phyloP scores from a whole-genome alignment of 2,329 filamentous ascomycete genomes.

The Acephala macrosclerotiorum region DNA sequence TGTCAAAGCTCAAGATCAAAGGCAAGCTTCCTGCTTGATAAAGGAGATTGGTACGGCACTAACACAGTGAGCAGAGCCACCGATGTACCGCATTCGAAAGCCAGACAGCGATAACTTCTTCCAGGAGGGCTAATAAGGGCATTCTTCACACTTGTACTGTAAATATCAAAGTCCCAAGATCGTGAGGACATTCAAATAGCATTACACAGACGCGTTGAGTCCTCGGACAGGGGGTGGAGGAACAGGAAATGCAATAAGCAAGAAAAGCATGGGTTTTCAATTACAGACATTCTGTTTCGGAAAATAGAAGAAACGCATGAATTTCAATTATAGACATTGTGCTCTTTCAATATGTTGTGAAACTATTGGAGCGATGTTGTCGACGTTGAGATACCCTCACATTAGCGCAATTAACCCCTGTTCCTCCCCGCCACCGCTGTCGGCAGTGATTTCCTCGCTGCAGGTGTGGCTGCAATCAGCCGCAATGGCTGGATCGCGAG shows the following conservation, averaged over 20 bases:
- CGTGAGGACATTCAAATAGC: neutral
- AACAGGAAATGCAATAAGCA: too few relatives aligned
- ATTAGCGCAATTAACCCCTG: neutral
- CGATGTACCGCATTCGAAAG: neutral
- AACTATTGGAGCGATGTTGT: too few relatives aligned
- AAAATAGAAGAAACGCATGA: too few relatives aligned
- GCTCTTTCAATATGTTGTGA: too few relatives aligned
- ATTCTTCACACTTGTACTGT: neutral
- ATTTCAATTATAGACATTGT: too few relatives aligned
- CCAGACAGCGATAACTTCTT: neutral
- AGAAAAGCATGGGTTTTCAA: too few relatives aligned
- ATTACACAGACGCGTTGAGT: neutral
- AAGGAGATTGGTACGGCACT: neutral
- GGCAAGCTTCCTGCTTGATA: neutral
- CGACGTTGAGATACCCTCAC: neutral
- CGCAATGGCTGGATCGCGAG: neutral
- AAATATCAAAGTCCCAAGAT: too few relatives aligned
- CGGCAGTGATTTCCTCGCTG: neutral
- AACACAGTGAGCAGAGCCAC: neutral
- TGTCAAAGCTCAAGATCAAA: neutral
- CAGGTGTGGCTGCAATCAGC: conserved; percentile 5
- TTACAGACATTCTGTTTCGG: too few relatives aligned
- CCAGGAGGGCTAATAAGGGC: neutral
- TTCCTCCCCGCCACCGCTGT: neutral
- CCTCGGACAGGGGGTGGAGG: too few relatives aligned